phyloP scores from a whole-genome alignment of 148 eudicot species.

The Camellia sinensis region DNA sequence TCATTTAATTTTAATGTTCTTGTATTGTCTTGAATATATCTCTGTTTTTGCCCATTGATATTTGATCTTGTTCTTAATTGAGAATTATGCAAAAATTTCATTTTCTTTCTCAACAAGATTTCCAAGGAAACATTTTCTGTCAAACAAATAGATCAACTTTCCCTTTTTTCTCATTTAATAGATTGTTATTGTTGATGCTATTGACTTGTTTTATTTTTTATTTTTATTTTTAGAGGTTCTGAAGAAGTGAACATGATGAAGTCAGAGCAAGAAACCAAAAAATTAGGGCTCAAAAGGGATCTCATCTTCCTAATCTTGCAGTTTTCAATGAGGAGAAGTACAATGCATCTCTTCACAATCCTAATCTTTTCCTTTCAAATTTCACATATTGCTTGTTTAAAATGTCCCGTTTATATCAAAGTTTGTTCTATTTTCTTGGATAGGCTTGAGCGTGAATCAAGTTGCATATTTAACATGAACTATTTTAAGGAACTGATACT shows the following conservation, averaged over 20 bases:
- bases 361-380: background rate
- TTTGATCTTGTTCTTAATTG: too few species aligned
- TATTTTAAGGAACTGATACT: background rate
- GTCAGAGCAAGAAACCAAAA: background rate
- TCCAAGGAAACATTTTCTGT: background rate
- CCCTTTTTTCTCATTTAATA: background rate
- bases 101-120: background rate
- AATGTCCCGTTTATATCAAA: background rate
- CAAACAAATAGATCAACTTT: background rate
- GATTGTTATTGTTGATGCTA: background rate
- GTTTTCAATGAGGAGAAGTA: slow-evolving; percentile 57
- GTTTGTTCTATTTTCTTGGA: background rate
- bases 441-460: background rate
- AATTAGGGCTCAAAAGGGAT: background rate
- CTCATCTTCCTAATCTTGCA: slow-evolving; percentile 47
- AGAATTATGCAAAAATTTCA: too few species aligned
- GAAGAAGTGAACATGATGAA: background rate
- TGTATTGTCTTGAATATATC: background rate
- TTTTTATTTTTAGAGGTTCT: background rate
- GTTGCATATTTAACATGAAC: background rate
- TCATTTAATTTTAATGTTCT: background rate
- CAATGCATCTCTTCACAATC: slow-evolving; percentile 44
- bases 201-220: background rate
- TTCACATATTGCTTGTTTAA: background rate
- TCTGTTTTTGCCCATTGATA: too few species aligned